A percentile compares a stretch with the other conserved stretches of the same genome.
Conservation (phyloP, 495 filamentous ascomycete genomes). For the Penicillium canescens region DNA sequence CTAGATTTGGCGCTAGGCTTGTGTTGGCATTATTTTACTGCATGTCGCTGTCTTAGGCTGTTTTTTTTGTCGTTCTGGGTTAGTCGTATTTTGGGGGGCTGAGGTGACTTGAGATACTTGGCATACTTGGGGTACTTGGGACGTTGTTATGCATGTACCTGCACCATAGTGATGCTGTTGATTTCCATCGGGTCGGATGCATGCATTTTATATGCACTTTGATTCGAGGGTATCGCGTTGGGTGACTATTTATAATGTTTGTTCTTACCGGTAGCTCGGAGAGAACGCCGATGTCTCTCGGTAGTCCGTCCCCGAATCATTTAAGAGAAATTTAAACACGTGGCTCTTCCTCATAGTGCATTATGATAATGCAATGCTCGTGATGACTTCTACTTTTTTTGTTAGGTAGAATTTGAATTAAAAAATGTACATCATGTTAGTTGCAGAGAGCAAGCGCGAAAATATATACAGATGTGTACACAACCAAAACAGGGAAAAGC, state of each 20-base stretch:
- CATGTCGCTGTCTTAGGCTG: constrained; percentile 5
- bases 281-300: background rate
- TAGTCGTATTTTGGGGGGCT: background rate
- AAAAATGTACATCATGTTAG: too few relatives aligned
- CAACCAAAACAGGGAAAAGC: background rate
- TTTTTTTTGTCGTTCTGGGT: background rate
- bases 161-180: background rate
- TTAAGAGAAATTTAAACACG: background rate
- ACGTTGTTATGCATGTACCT: background rate
- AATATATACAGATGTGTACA: too few relatives aligned
- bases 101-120: background rate
- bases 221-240: background rate
- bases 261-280: background rate
- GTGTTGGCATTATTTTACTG: background rate
- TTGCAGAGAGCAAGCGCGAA: too few relatives aligned
- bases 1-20: background rate
- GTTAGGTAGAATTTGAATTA: too few relatives aligned
- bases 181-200: too few relatives aligned
- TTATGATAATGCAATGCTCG: background rate
- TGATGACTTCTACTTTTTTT: too few relatives aligned
- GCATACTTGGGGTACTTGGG: background rate
- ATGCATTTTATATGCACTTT: background rate
- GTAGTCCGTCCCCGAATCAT: background rate
- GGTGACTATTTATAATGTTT: background rate
- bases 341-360: background rate